phyloP scores from a whole-genome alignment of 2,329 filamentous ascomycete genomes.

The Xylariaceae sp. region DNA sequence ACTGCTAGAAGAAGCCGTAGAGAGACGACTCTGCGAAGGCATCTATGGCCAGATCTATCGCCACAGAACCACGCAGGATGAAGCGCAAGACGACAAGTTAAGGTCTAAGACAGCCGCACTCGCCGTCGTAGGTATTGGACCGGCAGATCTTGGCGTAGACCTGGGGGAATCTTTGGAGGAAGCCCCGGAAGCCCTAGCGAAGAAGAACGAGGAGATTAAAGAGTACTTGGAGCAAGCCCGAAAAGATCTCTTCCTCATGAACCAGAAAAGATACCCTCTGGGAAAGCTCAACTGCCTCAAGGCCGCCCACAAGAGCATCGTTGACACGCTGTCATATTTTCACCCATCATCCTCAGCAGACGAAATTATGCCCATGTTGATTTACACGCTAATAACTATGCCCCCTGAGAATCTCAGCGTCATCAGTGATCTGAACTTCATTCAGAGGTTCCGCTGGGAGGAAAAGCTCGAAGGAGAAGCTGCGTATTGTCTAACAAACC shows the following conservation, averaged over 20 bases:
- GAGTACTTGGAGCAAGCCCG: slow-evolving; percentile 68
- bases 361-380: slow-evolving; percentile 93
- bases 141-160: slow-evolving; percentile 79
- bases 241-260: slow-evolving; percentile 73
- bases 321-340: slow-evolving; percentile 71
- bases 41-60: slow-evolving; percentile 87
- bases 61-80: slow-evolving; percentile 86
- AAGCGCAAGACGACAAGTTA: slow-evolving; percentile 90
- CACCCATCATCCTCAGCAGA: slow-evolving; percentile 84
- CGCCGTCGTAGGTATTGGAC: slow-evolving; percentile 83
- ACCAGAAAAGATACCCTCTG: slow-evolving; percentile 78
- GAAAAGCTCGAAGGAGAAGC: slow-evolving; percentile 88
- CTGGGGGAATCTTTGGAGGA: slow-evolving; percentile 54
- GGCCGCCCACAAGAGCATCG: slow-evolving; percentile 86
- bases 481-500: slow-evolving; percentile 91
- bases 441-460: slow-evolving; percentile 83
- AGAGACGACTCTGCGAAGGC: slow-evolving; percentile 77
- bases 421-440: slow-evolving; percentile 92
- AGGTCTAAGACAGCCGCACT: slow-evolving; percentile 90
- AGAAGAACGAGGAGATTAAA: slow-evolving; percentile 64
- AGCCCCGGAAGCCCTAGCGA: slow-evolving; percentile 53
- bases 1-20: slow-evolving; percentile 84
- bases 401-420: slow-evolving; percentile 81
- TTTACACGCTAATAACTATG: slow-evolving; percentile 90
- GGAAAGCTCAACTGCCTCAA: slow-evolving; percentile 89